Evolutionary conservation across 768 basidiomycete species (phyloP), one percentile per base, ranked within the genome.

Genomic region (Termitomyces sp.): DNA sequence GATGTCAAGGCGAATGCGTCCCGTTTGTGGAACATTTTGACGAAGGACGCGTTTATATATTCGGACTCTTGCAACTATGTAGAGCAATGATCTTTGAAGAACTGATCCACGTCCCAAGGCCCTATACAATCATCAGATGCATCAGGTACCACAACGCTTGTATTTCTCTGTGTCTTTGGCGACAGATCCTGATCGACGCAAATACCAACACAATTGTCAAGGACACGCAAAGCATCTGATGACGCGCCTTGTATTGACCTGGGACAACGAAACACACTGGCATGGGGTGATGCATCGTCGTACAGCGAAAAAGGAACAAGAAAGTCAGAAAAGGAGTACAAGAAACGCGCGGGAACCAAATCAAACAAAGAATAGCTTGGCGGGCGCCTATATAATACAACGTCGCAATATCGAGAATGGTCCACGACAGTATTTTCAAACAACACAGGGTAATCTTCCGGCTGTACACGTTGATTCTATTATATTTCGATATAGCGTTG

Each of bases 41-140:
- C 34, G 42, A 37, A 47, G 27, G 24, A 45, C 36, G 13, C 45
- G 27, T 59, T 46, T 58, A 58, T 58, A 58, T 54, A 47, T n/a
- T 33, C 51, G 36, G 52, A 50, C 31, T 45, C 42, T 13, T 27
- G 13, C n/a, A 27, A 39, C 30, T 16, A 15, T 18, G 44, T 55
- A 13, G 44, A 22, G 11, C 36, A 30, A 20, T 15, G n/a, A 34
- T 39, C 15, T 8, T 13, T 16, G 20, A 45, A 55, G 33, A 22
- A 55, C 20, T 8, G 31, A 44, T 18, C 4, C 24, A 45, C 9
- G 15, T n/a, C 30, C 27, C 20, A 45, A 36, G 39, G 30, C 42
- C 33, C 46, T 46, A 1, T 55, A 34, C 6, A n/a, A 20, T 45
- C 20, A 55, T 47, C 44, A 55, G 54, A 34, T 52, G 6, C 22